Conservation (phyloP, 2,329 filamentous ascomycete genomes). For the Cladosporium sp. region DNA sequence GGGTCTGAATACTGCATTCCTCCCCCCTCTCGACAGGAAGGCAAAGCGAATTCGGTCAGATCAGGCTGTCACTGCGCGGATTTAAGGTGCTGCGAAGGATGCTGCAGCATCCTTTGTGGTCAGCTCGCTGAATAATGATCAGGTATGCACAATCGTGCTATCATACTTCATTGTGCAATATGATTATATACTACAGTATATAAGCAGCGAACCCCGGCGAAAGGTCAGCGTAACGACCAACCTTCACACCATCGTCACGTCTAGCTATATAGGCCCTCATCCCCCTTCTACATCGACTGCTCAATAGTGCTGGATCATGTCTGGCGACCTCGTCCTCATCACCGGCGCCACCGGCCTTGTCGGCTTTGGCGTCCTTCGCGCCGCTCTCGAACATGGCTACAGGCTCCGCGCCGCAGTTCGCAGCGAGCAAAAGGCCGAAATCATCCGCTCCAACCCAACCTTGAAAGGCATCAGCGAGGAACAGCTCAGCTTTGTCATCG, state of each 20-base stretch:
- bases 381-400: slow-evolving; percentile 23
- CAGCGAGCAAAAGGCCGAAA: slow-evolving; percentile 17
- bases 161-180: background rate
- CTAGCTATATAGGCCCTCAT: background rate
- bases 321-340: slow-evolving; percentile 11
- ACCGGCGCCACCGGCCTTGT: slow-evolving; percentile 22
- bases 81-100: too few relatives aligned
- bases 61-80: too few relatives aligned
- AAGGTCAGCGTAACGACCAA: too few relatives aligned
- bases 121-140: too few relatives aligned
- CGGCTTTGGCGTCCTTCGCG: slow-evolving; percentile 22
- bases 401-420: slow-evolving; percentile 23
- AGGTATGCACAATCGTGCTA: background rate
- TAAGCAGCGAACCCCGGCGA: background rate
- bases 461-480: background rate
- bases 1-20: too few relatives aligned
- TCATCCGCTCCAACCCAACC: slow-evolving; percentile 14
- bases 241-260: background rate
- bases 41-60: too few relatives aligned
- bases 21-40: too few relatives aligned
- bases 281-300: background rate
- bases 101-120: too few relatives aligned
- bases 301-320: background rate
- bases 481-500: slow-evolving; percentile 21
- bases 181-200: background rate